Conservation (phyloP, 805 yeast genomes). For the Candida suzukii region DNA sequence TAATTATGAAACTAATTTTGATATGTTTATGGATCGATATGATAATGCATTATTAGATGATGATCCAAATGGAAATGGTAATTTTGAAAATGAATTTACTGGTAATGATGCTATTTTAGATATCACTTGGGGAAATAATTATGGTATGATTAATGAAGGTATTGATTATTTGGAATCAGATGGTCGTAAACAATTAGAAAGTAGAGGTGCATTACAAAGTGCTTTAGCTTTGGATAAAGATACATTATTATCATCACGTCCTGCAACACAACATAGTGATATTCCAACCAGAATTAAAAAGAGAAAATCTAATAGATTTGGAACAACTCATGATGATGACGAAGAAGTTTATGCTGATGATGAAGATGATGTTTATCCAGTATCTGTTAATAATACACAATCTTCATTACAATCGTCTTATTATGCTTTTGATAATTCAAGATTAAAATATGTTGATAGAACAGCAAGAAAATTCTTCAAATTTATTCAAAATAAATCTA, state of each 20-base stretch:
- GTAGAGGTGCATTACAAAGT: background rate
- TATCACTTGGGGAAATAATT: conserved; percentile 1
- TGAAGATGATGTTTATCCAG: background rate
- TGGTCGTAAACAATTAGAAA: background rate
- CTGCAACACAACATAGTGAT: background rate
- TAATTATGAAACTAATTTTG: background rate
- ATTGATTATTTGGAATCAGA: background rate
- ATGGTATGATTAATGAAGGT: background rate
- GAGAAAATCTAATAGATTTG: background rate
- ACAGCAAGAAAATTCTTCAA: background rate
- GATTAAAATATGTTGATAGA: background rate
- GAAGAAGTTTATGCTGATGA: background rate
- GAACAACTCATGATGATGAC: background rate
- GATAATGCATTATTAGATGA: background rate
- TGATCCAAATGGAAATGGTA: background rate
- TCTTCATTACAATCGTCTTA: background rate
- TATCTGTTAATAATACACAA: no score
- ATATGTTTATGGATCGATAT: background rate
- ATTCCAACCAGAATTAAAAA: background rate
- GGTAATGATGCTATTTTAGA: conserved; percentile 16
- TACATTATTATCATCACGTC: background rate
- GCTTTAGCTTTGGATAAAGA: conserved; percentile 3
- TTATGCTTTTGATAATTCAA: background rate
- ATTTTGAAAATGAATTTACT: conserved; percentile 3
- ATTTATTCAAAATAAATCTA: background rate